Percentiles rank a stretch among this genome's conserved stretches.
Evolutionary conservation across 2,329 filamentous ascomycete genomes (phyloP).

Genomic region (Decorospora gaudefroyi): DNA sequence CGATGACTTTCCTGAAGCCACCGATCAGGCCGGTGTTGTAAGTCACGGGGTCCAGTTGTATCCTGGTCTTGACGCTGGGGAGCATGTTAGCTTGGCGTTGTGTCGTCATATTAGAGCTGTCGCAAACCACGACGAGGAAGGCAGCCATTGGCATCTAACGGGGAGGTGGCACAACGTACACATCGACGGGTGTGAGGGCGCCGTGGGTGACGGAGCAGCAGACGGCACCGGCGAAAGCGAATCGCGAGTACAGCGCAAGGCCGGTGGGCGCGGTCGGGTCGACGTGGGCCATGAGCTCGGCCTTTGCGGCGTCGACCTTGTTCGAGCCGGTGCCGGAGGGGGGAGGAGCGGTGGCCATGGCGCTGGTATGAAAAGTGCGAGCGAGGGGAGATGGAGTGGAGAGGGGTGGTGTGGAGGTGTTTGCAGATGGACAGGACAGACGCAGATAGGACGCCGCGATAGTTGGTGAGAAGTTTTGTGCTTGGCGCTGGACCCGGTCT

Average conservation of each 20-base stretch:
- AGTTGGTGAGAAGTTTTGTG: conserved; percentile 26
- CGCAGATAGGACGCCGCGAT: conserved; percentile 25
- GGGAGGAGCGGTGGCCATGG: conserved; percentile 47
- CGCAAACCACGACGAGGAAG: conserved; percentile 16
- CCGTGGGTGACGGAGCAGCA: conserved; percentile 99
- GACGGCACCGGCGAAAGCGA: conserved; percentile 95
- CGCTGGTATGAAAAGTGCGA: conserved; percentile 20
- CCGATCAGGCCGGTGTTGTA: conserved; percentile 89
- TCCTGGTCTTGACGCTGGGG: conserved; percentile 86
- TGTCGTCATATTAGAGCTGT: conserved; percentile 21
- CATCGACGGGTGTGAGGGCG: conserved; percentile 95
- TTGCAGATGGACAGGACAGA: conserved; percentile 27
- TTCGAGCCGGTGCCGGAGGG: conserved; percentile 56
- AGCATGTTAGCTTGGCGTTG: conserved; percentile 31
- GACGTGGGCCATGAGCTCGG: conserved; percentile 49
- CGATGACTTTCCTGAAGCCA: conserved; percentile 82
- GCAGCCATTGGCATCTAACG: conserved; percentile 36
- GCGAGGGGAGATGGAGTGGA: conserved; percentile 38
- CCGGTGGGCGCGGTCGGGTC: conserved; percentile 63
- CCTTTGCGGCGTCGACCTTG: conserved; percentile 60
- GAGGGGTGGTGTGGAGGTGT: conserved; percentile 23
- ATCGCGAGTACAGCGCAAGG: conserved; percentile 84
- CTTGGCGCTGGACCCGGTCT: conserved; percentile 21
- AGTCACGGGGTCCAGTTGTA: conserved; percentile 86
- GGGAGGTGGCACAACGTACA: conserved; percentile 68